A percentile compares a stretch with the other conserved stretches of the same genome.
Evolutionary conservation across 305 asterid species (phyloP).

Genomic region (Rubia tinctorum): DNA sequence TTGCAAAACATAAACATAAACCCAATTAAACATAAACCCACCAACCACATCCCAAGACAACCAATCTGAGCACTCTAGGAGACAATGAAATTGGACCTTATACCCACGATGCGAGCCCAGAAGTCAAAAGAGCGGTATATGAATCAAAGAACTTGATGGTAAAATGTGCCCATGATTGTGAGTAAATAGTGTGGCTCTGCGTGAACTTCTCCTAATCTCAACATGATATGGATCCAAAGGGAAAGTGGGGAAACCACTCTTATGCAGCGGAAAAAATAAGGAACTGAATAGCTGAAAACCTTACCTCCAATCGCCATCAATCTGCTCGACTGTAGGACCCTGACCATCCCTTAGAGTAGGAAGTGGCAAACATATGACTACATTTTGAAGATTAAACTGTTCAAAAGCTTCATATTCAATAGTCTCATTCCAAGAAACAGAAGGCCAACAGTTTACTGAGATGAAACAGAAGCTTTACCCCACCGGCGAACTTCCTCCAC

Average conservation of each 20-base stretch:
- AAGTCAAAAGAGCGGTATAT: conserved; percentile 57
- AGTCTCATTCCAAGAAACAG: conserved; percentile 82
- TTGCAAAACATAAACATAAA: conserved; percentile 22
- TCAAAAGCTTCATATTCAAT: conserved; percentile 82
- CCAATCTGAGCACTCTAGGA: no score
- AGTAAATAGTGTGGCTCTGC: neutral
- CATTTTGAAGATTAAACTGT: conserved; percentile 70
- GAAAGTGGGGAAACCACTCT: neutral
- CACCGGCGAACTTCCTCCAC: no score
- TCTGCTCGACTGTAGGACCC: conserved; percentile 66
- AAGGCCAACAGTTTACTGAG: conserved; percentile 94
- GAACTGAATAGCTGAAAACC: conserved; percentile 17
- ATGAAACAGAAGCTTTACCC: neutral
- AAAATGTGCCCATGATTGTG: neutral
- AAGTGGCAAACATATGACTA: conserved; percentile 83
- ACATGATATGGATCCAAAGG: no score
- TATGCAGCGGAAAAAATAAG: neutral
- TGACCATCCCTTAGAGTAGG: conserved; percentile 90
- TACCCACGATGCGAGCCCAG: conserved; percentile 87
- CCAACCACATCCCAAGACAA: no score
- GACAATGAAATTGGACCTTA: conserved; percentile 4
- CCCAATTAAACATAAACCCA: conserved; percentile 4
- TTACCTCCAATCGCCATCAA: conserved; percentile 95
- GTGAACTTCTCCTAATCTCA: no score
- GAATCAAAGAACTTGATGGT: neutral